Evolutionary conservation across 1,284 basidiomycete genomes (phyloP).

Genomic region (Cryptococcus sp.): DNA sequence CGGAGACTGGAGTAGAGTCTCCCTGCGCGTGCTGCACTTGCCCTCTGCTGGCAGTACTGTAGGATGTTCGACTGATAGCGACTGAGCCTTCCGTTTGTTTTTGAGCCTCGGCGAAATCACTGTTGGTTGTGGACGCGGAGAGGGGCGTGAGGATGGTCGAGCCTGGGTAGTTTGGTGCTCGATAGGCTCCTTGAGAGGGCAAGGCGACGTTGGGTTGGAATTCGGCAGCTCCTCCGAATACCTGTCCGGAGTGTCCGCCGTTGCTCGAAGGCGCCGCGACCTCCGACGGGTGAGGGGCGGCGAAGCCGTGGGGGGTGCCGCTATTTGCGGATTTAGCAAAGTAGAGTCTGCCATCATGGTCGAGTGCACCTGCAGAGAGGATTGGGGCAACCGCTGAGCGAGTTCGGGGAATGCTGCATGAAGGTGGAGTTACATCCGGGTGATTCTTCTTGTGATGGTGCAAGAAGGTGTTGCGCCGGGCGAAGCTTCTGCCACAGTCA

Average conservation of each 20-base stretch:
- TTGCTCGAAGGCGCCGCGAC: constrained; percentile 36
- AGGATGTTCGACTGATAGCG: not conserved
- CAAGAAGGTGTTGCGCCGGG: constrained; percentile 46
- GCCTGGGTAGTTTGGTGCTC: constrained; percentile 9
- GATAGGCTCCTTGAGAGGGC: constrained; percentile 5
- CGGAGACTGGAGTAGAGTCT: constrained; percentile 3
- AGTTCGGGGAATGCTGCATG: constrained; percentile 9
- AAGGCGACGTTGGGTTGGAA: constrained; percentile 11
- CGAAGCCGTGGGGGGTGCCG: constrained; percentile 39
- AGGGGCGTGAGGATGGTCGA: constrained; percentile 15
- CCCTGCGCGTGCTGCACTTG: not conserved
- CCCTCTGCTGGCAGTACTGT: constrained; percentile 8
- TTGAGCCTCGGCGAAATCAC: constrained; percentile 8
- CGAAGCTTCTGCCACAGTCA: constrained; percentile 42
- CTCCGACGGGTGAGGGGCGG: constrained; percentile 45
- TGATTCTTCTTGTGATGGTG: constrained; percentile 48
- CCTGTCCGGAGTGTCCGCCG: constrained; percentile 31
- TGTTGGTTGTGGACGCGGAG: constrained; percentile 4
- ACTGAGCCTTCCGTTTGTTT: too few relatives aligned
- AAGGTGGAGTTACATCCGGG: constrained; percentile 38
- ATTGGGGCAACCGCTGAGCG: constrained; percentile 12
- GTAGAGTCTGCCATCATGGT: constrained; percentile 28
- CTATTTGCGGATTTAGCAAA: constrained; percentile 19
- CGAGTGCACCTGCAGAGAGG: constrained; percentile 19
- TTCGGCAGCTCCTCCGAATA: constrained; percentile 20